Evolutionary conservation across 108 stramenopile species (phyloP), one percentile per base, ranked within the genome.

Genomic region (Asterionellopsis glacialis): DNA sequence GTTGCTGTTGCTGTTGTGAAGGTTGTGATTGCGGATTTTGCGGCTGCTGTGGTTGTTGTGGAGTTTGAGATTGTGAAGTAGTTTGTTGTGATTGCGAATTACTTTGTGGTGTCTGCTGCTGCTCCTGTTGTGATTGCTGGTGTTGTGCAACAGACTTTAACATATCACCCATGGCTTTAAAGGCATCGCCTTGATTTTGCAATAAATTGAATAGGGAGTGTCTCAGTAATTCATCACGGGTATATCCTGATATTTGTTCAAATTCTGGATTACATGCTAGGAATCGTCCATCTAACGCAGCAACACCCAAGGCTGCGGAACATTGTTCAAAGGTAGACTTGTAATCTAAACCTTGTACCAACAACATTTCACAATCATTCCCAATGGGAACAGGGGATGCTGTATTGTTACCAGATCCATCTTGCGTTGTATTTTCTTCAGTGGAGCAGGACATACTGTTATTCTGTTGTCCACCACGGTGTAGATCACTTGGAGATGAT

Each of bases 141-240:
- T 33, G 33, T 33, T 33, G 33, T 33, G 33, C 33, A 33, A 33
- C 33, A 33, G 33, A 33, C 47, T 48, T 75, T 9, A 84, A 66
- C 83, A 93, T 82, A 19, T 74, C 66, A 33, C 86, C 83, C 92
- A 93, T 90, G 40, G 85, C 88, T 45, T 74, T 69, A 61, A 88
- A 93, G 26, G 88, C 82, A 15, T 81, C 83, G 56, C 88, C 87
- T 72, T 86, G 87, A 53, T 87, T 83, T 41, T 75, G 79, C 14
- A 85, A 71, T 13, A 88, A 69, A 59, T 86, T 81, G 68, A 93
- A 93, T 0, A 84, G 51, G 39, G 58, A 74, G 51, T 70, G 69
- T 15, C 74, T 55, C 51, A 84, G 39, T n/a, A 76, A 59, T 9
- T 84, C 73, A 44, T 57, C 42, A 14, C 72, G 45, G 9, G 69